Evolutionary conservation across 345 rosid species (phyloP), one percentile per base, ranked within the genome.

Genomic region (Aquilaria sinensis): DNA sequence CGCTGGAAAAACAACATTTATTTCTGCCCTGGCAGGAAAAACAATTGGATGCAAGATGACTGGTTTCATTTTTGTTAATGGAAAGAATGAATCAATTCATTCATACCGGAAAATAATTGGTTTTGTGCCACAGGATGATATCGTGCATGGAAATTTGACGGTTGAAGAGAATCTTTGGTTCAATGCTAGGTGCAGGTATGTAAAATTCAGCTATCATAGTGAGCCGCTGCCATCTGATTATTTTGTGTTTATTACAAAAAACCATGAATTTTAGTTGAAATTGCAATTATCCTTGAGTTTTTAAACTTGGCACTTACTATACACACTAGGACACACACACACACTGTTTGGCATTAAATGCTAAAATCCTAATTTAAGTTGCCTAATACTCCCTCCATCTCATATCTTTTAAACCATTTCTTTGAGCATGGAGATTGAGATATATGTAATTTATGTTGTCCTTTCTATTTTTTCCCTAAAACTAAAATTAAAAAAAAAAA

Each of bases 91-190:
- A 68, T 78, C 93, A 58, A 87, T 90, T 73, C 88, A 80, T 67
- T 86, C 97, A 0, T 88, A 87, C 70, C 88, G 81, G 78, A 94
- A 85, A 74, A 87, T 88, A 32, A 80, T 84, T 45, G 97, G 99
- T 51, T 94, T 86, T 72, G 99, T 90, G 58, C 97, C 96, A 48
- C 96, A 94, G 75, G 99, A 90, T 65, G 97, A 94, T 71, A 74
- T 90, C 50, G 99, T 90, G 63, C 96, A 94, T 64, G 96, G 99
- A 63, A 87, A 91, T 81, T 77, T 94, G 82, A 94, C 99, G 1
- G 96, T 94, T 47, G 99, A 88, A 61, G 98, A 88, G 75, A 93
- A 90, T 72, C 84, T 94, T 58, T 88, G 97, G 99, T 91, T 91
- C 74, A 89, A 87, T 67, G 99, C 99, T 37, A 78, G 77, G 56